These are phyloP conservation scores for Fusarium anthophilum DNA, from an alignment of 2,329 filamentous ascomycete species.

Conservation along the genomic window DNA sequence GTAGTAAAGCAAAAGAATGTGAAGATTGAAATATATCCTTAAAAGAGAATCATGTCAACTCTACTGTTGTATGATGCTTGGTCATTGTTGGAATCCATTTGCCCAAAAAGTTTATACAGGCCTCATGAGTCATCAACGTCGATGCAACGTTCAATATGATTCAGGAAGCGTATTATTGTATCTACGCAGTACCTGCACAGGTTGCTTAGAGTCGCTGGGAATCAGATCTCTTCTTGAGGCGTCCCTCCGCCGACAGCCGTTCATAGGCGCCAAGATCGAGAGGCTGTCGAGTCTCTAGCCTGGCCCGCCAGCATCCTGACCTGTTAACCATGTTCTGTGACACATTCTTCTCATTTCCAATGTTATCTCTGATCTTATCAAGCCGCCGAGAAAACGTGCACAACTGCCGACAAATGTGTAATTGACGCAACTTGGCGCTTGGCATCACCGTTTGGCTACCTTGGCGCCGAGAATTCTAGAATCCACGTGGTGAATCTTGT, in stretches of 20 bases:
- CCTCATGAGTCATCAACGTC: neutral
- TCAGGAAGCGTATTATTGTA: neutral
- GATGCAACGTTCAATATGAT: neutral
- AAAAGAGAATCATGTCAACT: neutral
- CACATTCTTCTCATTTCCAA: neutral
- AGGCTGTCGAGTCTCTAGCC: neutral
- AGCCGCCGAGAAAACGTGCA: neutral
- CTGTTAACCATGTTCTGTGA: too few relatives aligned
- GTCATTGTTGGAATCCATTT: neutral
- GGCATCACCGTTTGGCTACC: neutral
- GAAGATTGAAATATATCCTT: rapidly evolving
- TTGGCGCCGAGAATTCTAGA: conserved; percentile 6
- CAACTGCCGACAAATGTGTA: neutral
- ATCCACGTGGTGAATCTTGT: neutral
- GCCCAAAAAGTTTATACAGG: rapidly evolving
- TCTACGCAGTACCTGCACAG: rapidly evolving
- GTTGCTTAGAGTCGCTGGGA: rapidly evolving
- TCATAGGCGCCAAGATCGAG: too few relatives aligned
- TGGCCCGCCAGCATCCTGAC: too few relatives aligned
- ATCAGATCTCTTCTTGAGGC: neutral
- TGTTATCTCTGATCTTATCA: neutral
- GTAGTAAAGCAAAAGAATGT: rapidly evolving
- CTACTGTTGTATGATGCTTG: neutral
- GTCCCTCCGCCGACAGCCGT: neutral
- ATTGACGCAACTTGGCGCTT: neutral